A percentile compares a stretch with the other conserved stretches of the same genome.
Conservation (phyloP, 1,284 basidiomycete species). For the Ustanciosporium gigantosporum region DNA sequence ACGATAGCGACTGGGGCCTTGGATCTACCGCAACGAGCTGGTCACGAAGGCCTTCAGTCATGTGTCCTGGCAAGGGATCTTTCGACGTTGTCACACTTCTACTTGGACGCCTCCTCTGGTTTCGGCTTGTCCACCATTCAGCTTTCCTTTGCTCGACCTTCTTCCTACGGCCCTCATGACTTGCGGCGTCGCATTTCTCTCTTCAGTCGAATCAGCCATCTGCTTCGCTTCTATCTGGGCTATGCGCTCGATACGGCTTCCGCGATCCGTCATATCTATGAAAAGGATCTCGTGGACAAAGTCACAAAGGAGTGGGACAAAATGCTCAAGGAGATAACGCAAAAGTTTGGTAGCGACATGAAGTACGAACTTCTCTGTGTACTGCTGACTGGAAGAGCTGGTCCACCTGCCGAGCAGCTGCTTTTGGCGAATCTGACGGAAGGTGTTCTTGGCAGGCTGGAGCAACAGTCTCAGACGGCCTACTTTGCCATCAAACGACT, state of each 20-base stretch:
- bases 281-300: slow-evolving; percentile 15
- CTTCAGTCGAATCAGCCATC: slow-evolving; percentile 14
- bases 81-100: not conserved
- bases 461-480: slow-evolving; percentile 19
- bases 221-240: slow-evolving; percentile 33
- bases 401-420: slow-evolving; percentile 44
- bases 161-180: not conserved
- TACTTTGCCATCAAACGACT: slow-evolving; percentile 19
- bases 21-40: not conserved
- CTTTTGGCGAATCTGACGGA: slow-evolving; percentile 46
- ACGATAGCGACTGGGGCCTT: slow-evolving; percentile 13
- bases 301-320: slow-evolving; percentile 39
- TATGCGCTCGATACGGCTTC: slow-evolving; percentile 34
- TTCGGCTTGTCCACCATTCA: not conserved
- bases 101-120: not conserved
- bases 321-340: slow-evolving; percentile 25
- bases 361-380: slow-evolving; percentile 42
- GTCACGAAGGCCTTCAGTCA: not conserved
- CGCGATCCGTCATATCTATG: slow-evolving; percentile 18
- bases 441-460: slow-evolving; percentile 31
- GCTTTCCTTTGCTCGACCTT: not conserved
- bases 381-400: slow-evolving; percentile 36
- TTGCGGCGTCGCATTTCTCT: not conserved
- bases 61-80: not conserved
- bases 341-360: slow-evolving; percentile 41